Evolutionary conservation across 768 basidiomycete species (phyloP), one percentile per base, ranked within the genome.

Genomic region (Rhizopogon vinicolor): DNA sequence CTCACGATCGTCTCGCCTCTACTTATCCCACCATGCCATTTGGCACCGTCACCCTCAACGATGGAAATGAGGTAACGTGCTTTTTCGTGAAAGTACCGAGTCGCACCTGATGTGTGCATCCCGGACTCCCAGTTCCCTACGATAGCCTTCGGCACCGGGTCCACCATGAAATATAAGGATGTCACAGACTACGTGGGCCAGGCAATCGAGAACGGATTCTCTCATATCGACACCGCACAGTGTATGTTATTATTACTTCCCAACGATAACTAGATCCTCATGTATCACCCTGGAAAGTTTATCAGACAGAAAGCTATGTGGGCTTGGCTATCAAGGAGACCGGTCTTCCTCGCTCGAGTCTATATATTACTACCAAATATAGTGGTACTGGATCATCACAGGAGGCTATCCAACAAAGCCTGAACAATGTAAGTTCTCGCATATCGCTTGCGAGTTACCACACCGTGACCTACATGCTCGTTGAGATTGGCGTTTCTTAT

Each of bases 351-450:
- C 75, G 81, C 39, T 67, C 72, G 18, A 72, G 80, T 2, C 50
- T 84, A 7, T 85, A 70, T 56, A 66, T 85, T 35, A 83, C 83
- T 1, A 80, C 82, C n/a, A 87, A 87, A 64, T 87, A 79, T 60
- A 64, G 63, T 2, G 61, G 60, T 13, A 31, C 1, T 19, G 74
- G 75, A 3, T 49, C 62, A 7, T 68, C 80, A 8, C 73, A 69
- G 22, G 63, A 75, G 19, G 73, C 76, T 6, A 61, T 84, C 14
- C 60, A 70, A 16, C 65, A 66, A 7, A 87, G 85, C 63, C 61
- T 89, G 49, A 56, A 65, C 10, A 78, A 81, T 64, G 86, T 84
- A 40, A 13, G 72, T 56, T 14, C 14, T 46, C 18, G 28, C 35
- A 28, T 39, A 31, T 3, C 33, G 7, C 31, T 25, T 4, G 12